Evolutionary conservation across 129 eudicot genomes (phyloP), one percentile per base, ranked within the genome.

Genomic region (Erigeron canadensis): DNA sequence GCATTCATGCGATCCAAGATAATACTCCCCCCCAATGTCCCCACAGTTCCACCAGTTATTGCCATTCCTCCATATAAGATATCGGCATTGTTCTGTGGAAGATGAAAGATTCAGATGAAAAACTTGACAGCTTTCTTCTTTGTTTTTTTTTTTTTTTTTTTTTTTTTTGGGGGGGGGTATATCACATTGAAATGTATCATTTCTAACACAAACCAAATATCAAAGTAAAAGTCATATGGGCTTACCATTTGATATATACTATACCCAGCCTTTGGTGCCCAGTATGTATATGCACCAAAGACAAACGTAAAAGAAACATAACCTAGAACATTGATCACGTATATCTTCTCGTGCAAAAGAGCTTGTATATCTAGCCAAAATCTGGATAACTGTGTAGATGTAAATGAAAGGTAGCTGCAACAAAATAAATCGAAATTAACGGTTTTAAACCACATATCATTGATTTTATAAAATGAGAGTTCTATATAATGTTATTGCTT

Each of bases 261-360:
- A 79, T 82, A 84, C 63, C 98, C 98, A 56, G 98, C 98, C 83
- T 89, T 94, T 51, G 98, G 98, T 18, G 97, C 98, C 98, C 98
- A 94, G 71, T 94, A 94, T 65, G 98, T 87, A 79, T 94, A 94
- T 64, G 98, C 95, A 19, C 98, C 98, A 54, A 94, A 76, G 46
- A 94, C 98, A 77, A 90, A 94, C 75, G 89, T 89, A 82, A 89
- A 94, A 15, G 96, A 87, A 55, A 87, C 87, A 77, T 89, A 94
- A 59, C 98, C 98, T 89, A 86, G 50, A 75, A 89, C 96, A 77
- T 89, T 94, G 47, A 94, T 73, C 21, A 82, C 92, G 67, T 79
- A 94, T 68, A 86, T 82, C 84, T 83, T 87, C 42, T 94, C 97
- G 38, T 15, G 60, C 79, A 82, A 79, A 82, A 94, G 96, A 73